phyloP scores from a whole-genome alignment of 2,329 filamentous ascomycete species.

The Fusarium sp. region DNA sequence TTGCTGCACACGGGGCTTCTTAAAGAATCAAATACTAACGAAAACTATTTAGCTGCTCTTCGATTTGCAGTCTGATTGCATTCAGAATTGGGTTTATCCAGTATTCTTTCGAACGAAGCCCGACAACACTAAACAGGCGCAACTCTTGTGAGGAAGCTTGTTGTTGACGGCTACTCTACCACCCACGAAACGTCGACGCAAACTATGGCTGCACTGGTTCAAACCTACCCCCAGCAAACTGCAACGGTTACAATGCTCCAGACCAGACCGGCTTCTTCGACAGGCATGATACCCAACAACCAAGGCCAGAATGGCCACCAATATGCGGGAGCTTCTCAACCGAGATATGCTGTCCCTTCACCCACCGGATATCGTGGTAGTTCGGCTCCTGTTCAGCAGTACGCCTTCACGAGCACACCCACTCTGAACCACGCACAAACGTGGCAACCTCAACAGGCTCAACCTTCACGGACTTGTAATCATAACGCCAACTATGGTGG shows the following conservation, averaged over 20 bases:
- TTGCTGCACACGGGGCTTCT: neutral
- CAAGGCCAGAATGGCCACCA: conserved; percentile 65
- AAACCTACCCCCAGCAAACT: conserved; percentile 82
- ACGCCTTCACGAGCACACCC: conserved; percentile 80
- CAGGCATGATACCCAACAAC: conserved; percentile 61
- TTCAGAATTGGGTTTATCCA: conserved; percentile 12
- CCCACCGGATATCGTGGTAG: conserved; percentile 66
- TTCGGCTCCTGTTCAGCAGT: conserved; percentile 75
- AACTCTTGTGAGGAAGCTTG: conserved; percentile 29
- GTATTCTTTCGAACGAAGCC: conserved; percentile 12
- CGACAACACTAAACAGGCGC: conserved; percentile 34
- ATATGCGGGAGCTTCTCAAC: conserved; percentile 59
- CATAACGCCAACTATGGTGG: conserved; percentile 46
- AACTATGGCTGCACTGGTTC: conserved; percentile 87
- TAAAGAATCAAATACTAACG: conserved; percentile 23
- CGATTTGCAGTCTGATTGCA: conserved; percentile 30
- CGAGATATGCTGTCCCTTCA: conserved; percentile 52
- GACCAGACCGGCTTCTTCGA: conserved; percentile 71
- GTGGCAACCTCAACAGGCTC: conserved; percentile 60
- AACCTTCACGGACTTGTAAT: conserved; percentile 37
- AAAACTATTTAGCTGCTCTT: conserved; percentile 24
- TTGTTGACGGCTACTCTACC: conserved; percentile 34
- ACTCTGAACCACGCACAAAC: conserved; percentile 67
- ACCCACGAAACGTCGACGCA: conserved; percentile 21
- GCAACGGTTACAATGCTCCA: conserved; percentile 81